Evolutionary conservation across 163 green algal species (phyloP), one percentile per base, ranked within the genome.

Genomic region (Trebouxia gelatinosa): DNA sequence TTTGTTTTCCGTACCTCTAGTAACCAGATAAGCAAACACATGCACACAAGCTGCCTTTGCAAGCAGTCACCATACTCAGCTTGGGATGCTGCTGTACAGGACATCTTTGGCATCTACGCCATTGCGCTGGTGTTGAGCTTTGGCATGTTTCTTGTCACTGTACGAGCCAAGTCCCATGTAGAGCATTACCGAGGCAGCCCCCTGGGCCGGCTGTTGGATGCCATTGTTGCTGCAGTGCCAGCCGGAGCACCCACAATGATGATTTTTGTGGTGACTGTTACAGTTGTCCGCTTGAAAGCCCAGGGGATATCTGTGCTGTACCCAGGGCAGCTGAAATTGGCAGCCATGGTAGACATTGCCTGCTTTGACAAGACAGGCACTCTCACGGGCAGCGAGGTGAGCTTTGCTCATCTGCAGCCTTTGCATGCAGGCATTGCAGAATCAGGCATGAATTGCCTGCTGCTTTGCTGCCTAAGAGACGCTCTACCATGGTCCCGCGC

Each of bases 291-390:
- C 7, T 19, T 72, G 21, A 50, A 34, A 19, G 34, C 35, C 35
- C 31, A 32, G 64, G 35, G 35, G 6, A 72, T 72, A 11, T 23
- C 64, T 34, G 35, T 34, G 9, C 64, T 72, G 6, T 72, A 72
- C 19, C 64, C 64, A 37, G 35, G 64, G 0, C 64, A 72, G 26
- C 35, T 72, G 16, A 72, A 72, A 37, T 23, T 72, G 19, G 64
- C 64, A 34, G 64, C 64, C 5, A 48, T 26, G 32, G 37, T 51
- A 2, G 64, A 72, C 35, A 51, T 72, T 35, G 64, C 64, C 35
- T 72, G 64, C 64, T 72, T 72, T 51, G 64, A 72, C 21, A 72
- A 72, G 64, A 72, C 64, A n/a, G 64, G 64, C 37, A 72, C 64
- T n/a, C 19, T 72, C n/a, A 72, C 64, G 34, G 64, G 64, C 35